These are phyloP conservation scores for Metschnikowia peoriensis DNA, from an alignment of 805 yeast genomes.

Conservation along the genomic window DNA sequence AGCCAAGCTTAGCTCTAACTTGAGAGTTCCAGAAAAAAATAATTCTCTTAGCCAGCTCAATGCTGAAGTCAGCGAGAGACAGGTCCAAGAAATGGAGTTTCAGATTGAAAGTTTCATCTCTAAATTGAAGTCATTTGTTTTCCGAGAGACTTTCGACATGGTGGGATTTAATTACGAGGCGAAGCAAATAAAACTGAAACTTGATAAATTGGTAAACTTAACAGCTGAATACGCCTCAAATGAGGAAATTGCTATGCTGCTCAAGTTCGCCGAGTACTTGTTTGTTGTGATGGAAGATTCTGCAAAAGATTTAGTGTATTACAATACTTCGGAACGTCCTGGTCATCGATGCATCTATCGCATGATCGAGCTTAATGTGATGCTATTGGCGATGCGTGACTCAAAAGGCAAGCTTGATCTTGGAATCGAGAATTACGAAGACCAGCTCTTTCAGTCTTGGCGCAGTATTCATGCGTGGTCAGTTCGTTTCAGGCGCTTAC, in stretches of 20 bases:
- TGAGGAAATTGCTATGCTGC: background rate
- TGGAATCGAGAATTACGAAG: background rate
- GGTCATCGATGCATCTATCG: constrained; percentile 2
- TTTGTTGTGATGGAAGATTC: background rate
- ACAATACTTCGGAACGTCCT: background rate
- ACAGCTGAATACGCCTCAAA: too few relatives aligned
- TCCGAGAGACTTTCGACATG: background rate
- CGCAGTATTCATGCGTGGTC: background rate
- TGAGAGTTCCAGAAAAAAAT: too few relatives aligned
- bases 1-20: too few relatives aligned
- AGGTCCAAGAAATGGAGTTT: too few relatives aligned
- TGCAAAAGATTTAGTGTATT: background rate
- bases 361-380: constrained; percentile 2
- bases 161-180: background rate
- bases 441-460: background rate
- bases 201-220: background rate
- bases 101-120: too few relatives aligned
- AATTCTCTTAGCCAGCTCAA: too few relatives aligned
- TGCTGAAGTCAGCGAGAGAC: too few relatives aligned
- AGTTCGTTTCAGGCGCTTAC: background rate
- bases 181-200: background rate
- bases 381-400: background rate
- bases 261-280: background rate
- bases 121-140: background rate
- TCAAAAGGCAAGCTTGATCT: background rate